Base-by-base conservation (phyloP, 441 rosid species). In the Gossypium trilobum region DNA sequence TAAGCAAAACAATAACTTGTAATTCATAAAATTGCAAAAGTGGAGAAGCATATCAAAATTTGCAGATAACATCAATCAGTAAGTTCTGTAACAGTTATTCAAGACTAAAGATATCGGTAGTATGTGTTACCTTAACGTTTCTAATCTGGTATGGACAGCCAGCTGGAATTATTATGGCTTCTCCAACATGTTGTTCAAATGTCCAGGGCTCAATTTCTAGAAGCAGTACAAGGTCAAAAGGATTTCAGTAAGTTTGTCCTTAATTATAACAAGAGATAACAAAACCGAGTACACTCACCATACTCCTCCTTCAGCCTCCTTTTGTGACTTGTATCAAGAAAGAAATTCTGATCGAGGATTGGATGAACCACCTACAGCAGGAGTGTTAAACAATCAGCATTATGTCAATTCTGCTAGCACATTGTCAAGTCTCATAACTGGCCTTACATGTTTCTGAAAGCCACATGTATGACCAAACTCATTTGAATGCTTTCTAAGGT, bases 141-240 rank as follows among this genome's bases (percentile, higher is more conserved):
- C 84, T 89, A 68, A 85, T 84, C 84, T 95, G 99, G 80, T 91
- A 93, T 2, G 98, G 97, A 74, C 97, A 93, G 80, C 99, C 99
- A 23, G 96, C 86, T 63, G 99, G 98, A 73, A 95, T 79, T 56
- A 91, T 77, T 74, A 95, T 91, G 75, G 97, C 99, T 85, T 95
- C 99, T 69, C 97, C 99, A 36, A 91, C 88, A 79, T 88, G 90
- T 78, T 93, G 99, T 84, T 89, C 82, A 79, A 95, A 91, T 82
- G 89, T 86, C 97, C 99, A 93, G 27, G 99, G 99, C 77, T 91
- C 99, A 70, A 95, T 78, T 66, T 88, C 99, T 95, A 71, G 64
- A 73, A 75, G 73, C 68, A 80, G 58, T 9, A 46, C 14, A 19
- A 64, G 19, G 27, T 23, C 50, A 57, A 77, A 20, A 14, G 50